phyloP scores from a whole-genome alignment of 192 early-diverging fungal species.

The Helicostylum pulchrum region DNA sequence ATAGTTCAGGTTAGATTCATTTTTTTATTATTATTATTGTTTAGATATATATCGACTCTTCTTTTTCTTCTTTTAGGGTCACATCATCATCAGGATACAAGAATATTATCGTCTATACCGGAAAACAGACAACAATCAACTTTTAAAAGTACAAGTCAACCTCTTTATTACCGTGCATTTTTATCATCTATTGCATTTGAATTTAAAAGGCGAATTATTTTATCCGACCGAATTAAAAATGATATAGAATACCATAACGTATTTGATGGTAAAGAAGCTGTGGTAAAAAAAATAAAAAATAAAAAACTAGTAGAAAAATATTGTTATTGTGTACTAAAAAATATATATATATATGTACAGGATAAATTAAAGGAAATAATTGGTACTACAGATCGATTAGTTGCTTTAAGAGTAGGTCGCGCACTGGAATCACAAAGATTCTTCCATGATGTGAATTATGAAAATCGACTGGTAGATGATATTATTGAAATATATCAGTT shows the following conservation, averaged over 20 bases:
- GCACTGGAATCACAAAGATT: constrained; percentile 84
- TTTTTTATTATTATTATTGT: too few relatives aligned
- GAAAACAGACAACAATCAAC: neutral
- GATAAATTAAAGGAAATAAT: constrained; percentile 71
- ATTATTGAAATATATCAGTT: constrained; percentile 82
- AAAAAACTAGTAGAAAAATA: neutral
- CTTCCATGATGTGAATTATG: constrained; percentile 89
- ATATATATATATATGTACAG: neutral
- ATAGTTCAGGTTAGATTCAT: too few relatives aligned
- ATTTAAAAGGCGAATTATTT: constrained; percentile 18
- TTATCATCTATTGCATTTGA: constrained; percentile 8
- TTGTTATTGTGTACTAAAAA: neutral
- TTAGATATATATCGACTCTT: too few relatives aligned
- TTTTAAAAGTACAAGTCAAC: neutral
- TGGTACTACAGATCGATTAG: constrained; percentile 75
- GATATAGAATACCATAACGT: constrained; percentile 11
- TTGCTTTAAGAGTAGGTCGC: constrained; percentile 81
- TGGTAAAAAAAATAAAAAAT: constrained; percentile 9
- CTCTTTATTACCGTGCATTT: neutral
- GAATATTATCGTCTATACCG: too few relatives aligned
- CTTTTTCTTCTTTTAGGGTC: too few relatives aligned
- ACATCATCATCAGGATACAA: too few relatives aligned
- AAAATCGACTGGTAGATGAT: constrained; percentile 79
- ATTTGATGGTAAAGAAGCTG: constrained; percentile 25
- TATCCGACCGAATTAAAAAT: constrained; percentile 42